These are phyloP conservation scores for Geotrichum reessii DNA, from an alignment of 1,139 yeast species.

Conservation along the genomic window DNA sequence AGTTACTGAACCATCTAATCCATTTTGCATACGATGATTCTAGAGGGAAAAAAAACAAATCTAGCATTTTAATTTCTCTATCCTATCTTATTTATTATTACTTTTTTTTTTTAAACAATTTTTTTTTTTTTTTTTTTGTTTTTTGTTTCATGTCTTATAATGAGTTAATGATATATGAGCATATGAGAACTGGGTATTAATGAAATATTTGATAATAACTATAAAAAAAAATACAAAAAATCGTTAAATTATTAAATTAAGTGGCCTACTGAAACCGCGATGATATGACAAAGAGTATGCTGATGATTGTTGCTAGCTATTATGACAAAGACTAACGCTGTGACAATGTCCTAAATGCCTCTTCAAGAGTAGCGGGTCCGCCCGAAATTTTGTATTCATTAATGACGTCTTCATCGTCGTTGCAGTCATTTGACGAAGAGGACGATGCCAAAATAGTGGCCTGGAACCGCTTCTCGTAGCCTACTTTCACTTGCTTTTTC, in stretches of 20 bases:
- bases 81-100: too few species aligned
- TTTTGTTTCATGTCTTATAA: background rate
- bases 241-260: too few species aligned
- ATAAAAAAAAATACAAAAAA: too few species aligned
- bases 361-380: conserved; percentile 7
- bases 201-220: too few species aligned
- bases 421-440: background rate
- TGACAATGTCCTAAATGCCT: background rate
- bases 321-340: background rate
- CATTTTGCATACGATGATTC: conserved; percentile 40
- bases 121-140: too few species aligned
- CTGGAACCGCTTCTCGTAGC: conserved; percentile 35
- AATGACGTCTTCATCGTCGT: background rate
- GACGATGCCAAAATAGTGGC: conserved; percentile 31
- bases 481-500: conserved; percentile 35
- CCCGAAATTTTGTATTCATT: conserved; percentile 1
- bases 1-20: conserved; percentile 93
- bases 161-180: background rate
- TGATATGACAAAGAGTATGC: background rate
- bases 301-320: background rate
- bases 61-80: too few species aligned
- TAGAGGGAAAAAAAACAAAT: background rate
- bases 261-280: too few species aligned
- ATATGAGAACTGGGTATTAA: background rate
- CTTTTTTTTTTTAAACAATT: too few species aligned